These are phyloP conservation scores for Zygoascus biomembranicola DNA, from an alignment of 805 yeast genomes.

Conservation along the genomic window DNA sequence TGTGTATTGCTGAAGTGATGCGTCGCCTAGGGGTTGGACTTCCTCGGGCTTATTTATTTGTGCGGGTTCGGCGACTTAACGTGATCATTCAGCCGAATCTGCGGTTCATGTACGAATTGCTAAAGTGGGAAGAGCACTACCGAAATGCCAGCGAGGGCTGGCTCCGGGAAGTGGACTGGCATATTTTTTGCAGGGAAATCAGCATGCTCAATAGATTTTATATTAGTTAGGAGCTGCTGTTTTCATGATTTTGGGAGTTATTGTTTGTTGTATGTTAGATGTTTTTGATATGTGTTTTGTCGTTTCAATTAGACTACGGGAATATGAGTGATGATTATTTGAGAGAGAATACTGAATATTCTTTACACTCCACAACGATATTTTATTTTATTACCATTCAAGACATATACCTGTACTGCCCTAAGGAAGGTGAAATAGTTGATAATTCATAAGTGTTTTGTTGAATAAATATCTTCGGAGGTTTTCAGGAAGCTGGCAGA, in stretches of 20 bases:
- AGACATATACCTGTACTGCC: too few relatives aligned
- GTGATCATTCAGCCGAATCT: conserved; percentile 92
- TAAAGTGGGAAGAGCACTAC: conserved; percentile 52
- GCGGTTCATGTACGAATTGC: conserved; percentile 82
- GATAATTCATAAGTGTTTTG: too few relatives aligned
- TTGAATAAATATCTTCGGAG: too few relatives aligned
- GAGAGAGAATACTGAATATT: too few relatives aligned
- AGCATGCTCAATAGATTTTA: conserved; percentile 66
- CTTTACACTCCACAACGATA: neutral
- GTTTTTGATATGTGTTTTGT: conserved; percentile 6
- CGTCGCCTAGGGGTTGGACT: conserved; percentile 55
- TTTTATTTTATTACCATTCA: too few relatives aligned
- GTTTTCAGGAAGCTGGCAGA: too few relatives aligned
- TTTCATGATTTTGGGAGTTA: neutral
- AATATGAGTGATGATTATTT: neutral
- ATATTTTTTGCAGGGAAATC: conserved; percentile 73
- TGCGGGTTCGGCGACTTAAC: conserved; percentile 82
- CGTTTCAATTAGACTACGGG: conserved; percentile 1
- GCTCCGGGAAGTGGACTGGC: conserved; percentile 78
- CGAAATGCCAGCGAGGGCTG: conserved; percentile 20
- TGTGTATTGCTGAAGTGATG: conserved; percentile 94
- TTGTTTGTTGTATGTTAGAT: neutral
- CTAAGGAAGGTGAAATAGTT: too few relatives aligned
- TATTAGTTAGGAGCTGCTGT: conserved; percentile 22
- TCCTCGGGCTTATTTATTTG: conserved; percentile 76